Evolutionary conservation across 75 land plant genomes (phyloP), one percentile per base, ranked within the genome.

Genomic region (Picea glauca): DNA sequence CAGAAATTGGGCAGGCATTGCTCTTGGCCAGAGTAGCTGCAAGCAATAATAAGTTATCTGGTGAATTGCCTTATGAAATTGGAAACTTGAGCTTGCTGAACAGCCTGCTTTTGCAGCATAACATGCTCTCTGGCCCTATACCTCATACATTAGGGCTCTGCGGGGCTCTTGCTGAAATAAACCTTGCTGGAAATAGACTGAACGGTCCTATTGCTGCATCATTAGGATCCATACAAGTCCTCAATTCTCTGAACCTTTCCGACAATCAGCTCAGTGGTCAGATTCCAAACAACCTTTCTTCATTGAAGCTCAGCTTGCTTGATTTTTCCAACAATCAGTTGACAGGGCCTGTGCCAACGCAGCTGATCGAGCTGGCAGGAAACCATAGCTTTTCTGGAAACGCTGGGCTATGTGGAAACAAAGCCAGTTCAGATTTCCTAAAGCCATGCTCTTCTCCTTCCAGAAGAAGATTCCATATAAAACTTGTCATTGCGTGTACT

Each of bases 241-340:
- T 96, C 9, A 90, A 83, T 57, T 84, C 80, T 18, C 61, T 96
- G 67, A 87, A 93, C 62, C 80, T 96, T 50, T 88, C 96, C 35
- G 43, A 66, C 15, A 95, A 95, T 78, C 63, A 79, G 14, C 88
- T 95, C 75, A 77, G 87, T 6, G 98, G 98, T 15, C 56, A 72
- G 72, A 87, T 95, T 60, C 98, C 98, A 58, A 58, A 5, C 57
- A 91, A 60, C 70, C 83, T 93, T 64, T 78, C 93, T 7, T 67
- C 84, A 2, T 62, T 90, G 56, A 80, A 79, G 62, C 81, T 92
- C 3, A 88, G 85, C 75, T 58, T 82, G 26, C 79, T 95, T 14
- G 90, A 93, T 68, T 86, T 93, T 12, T 91, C 98, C 8, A 58
- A 84, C 87, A 95, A 95, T 80, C 60, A 66, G 13, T 80, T 95